Evolutionary conservation across 164 flowering plant species (phyloP), one percentile per base, ranked within the genome.

Genomic region (Tinospora cordifolia): DNA sequence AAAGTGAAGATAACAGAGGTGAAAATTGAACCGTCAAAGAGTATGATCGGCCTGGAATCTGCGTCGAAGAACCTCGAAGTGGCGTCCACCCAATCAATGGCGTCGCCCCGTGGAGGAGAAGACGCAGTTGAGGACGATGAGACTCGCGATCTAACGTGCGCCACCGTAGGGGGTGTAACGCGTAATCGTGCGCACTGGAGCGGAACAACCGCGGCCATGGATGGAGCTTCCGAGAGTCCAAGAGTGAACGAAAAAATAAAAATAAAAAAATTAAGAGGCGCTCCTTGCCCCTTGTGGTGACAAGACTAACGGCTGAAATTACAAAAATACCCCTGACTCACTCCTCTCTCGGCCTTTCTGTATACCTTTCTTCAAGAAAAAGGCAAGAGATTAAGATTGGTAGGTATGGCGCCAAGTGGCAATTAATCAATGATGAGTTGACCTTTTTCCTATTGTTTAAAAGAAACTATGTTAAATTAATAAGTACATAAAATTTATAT

Each of bases 21-120:
- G 65, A 63, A 63, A 65, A 38, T 69, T 40, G 34, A 21, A 91
- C 97, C 94, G 68, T 91, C 97, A 62, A 84, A 91, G 12, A 91
- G 74, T 92, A 91, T 91, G 78, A 91, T 91, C 15, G 97, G 97
- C 49, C 97, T 76, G 17, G 87, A 69, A 72, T 91, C 97, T 62
- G 69, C 73, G 26, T 87, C 85, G 79, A 91, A 89, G 84, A 83
- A 89, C 81, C 77, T 83, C 5, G 85, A 76, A 51, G 92, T 86
- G 34, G 80, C 92, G 64, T 81, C 83, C 44, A 72, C 83, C 88
- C 88, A 86, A 62, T 86, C 81, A 68, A 74, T 86, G 7, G 64
- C 71, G 25, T 69, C 80, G 6, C 67, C 81, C 2, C 34, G 60
- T 11, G 57, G 68, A 8, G 79, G 67, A 8, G 80, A 69, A 27